Base-by-base conservation (phyloP, 495 filamentous ascomycete species). In the Annulohypoxylon maeteangense region DNA sequence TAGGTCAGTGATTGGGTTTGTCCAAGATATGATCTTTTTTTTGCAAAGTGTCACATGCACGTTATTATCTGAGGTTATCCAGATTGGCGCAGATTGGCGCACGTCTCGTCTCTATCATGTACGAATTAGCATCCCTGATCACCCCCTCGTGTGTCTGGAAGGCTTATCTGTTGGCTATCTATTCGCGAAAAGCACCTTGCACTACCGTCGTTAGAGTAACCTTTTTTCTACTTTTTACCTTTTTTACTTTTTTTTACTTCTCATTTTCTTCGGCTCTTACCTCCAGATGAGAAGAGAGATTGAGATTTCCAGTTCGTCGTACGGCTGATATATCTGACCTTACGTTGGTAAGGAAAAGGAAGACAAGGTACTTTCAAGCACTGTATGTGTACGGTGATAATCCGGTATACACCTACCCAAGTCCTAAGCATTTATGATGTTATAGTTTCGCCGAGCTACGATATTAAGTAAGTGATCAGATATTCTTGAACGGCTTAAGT, bases 121-220 rank as follows among this genome's bases (percentile, higher is more conserved):
- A 31, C 70, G 65, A 73, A 73, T 68, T 68, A 73, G 47, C 61
- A 68, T 58, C 61, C 65, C 48, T 18, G 25, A 12, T 65, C 44
- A 25, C 38, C 34, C 65, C 70, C 70, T 62, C 70, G 70, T 72
- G 70, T 72, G 54, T 34, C 40, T 68, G 40, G 48, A 57, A 65
- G 31, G 61, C 65, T 68, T 68, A 73, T 73, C 70, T 62, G 70
- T 73, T 73, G 70, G 70, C 56, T 68, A 57, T 62, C 27, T 72
- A 61, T 57, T 36, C 42, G 29, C 22, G 34, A 56, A 40, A 45
- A 48, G 53, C 20, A 29, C 47, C 25, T 48, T 22, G 22, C 65
- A 12, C 50, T 62, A 68, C 29, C 7, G 18, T 56, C 29, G 55
- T 40, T 51, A 55, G 53, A 61, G 47, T 16, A 50, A 51, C 50